Base-by-base conservation (phyloP, 2,329 filamentous ascomycete species). In the Pseudocercospora fuligena region DNA sequence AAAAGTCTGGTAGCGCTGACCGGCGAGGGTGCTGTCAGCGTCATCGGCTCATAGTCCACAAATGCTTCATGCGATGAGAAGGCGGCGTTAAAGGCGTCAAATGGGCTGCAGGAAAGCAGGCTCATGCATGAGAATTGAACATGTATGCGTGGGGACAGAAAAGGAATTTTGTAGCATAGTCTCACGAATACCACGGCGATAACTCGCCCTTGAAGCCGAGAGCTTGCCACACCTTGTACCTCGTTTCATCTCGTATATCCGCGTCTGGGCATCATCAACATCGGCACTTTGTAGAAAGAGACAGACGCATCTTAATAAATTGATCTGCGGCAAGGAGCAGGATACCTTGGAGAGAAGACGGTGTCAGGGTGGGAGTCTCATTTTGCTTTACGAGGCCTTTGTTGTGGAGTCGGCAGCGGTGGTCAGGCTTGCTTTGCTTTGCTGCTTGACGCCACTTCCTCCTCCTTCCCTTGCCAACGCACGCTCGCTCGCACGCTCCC, bases 1-100 rank as follows among this genome's bases (percentile, higher is more conserved):
- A 89, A 89, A 78, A 90, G 88, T 73, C 83, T 98, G 73, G 83
- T 97, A 60, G 86, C 90, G 19, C 84, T 97, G 69, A 92, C 91
- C 74, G 84, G 82, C 16, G 90, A 94, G 59, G 94, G 94, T 16
- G 87, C 89, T 54, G 80, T 98, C 61, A 92, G 87, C 66, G 86
- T 95, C 70, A 82, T 97, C 70, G 85, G 72, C 62, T 66, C 69
- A 25, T 75, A 57, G 63, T 14, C 25, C 31, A 40, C 47, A 23
- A 27, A 23, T 64, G 36, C 53, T 25, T 27, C 46, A 33, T 40
- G 61, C 16, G 31, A 58, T 25, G 56, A 40, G 31, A 58, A 36
- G 19, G 12, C 53, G 60, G 63, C 53, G 53, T 56, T 67, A 36
- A 27, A 43, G 67, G 59, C 65, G 67, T 64, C 58, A 49, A 9